These are phyloP conservation scores for Colletotrichum sublineola DNA, from an alignment of 2,329 filamentous ascomycete species.

Conservation along the genomic window DNA sequence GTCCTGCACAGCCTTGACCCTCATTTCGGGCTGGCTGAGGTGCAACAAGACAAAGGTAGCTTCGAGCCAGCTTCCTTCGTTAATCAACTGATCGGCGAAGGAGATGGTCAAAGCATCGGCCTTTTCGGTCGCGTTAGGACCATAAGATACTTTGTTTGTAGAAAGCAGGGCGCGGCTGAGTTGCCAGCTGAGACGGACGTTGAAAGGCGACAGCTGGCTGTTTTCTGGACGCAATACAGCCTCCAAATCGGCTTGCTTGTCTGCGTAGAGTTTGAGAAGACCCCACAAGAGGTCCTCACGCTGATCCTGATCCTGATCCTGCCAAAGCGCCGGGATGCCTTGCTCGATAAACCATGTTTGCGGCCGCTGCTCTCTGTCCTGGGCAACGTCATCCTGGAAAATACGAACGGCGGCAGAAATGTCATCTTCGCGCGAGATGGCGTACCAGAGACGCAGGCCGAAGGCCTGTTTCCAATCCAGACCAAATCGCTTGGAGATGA, in stretches of 20 bases:
- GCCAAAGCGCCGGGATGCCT: constrained; percentile 69
- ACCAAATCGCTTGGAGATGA: constrained; percentile 85
- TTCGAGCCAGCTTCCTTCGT: constrained; percentile 75
- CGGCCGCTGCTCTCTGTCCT: constrained; percentile 79
- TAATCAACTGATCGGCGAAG: constrained; percentile 74
- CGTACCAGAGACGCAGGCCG: constrained; percentile 91
- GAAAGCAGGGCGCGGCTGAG: constrained; percentile 76
- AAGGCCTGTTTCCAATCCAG: constrained; percentile 96
- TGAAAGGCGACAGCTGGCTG: constrained; percentile 79
- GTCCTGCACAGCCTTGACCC: constrained; percentile 77
- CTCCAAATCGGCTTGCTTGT: constrained; percentile 71
- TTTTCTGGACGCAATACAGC: constrained; percentile 82
- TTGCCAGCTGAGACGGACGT: constrained; percentile 87
- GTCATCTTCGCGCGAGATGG: constrained; percentile 75
- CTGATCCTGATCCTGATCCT: constrained; percentile 67
- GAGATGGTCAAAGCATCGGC: constrained; percentile 75
- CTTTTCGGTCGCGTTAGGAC: constrained; percentile 68
- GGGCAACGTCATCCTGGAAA: constrained; percentile 80
- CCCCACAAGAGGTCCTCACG: constrained; percentile 89
- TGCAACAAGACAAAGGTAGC: constrained; percentile 84
- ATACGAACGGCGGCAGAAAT: constrained; percentile 79
- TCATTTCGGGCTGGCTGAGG: constrained; percentile 72
- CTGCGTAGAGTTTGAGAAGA: constrained; percentile 83
- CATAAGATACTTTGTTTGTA: constrained; percentile 65
- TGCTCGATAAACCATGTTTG: constrained; percentile 78